Evolutionary conservation across 345 rosid genomes (phyloP), one percentile per base, ranked within the genome.

Genomic region (Eucalyptus regnans): DNA sequence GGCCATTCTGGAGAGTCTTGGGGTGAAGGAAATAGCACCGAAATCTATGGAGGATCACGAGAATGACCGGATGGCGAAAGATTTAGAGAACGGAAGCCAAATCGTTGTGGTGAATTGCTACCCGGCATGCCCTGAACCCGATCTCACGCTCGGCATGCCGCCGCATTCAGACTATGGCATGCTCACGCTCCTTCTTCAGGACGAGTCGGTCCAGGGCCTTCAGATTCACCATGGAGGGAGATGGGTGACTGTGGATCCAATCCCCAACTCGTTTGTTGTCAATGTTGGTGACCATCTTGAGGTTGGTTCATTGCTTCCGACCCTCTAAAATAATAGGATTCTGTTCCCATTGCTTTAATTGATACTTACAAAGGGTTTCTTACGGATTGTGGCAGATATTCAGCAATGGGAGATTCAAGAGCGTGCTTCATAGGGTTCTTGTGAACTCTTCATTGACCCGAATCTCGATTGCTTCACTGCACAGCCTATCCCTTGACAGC

Each of bases 251-350:
- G 91, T 93, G 15, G 87, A 90, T 14, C 92, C 93, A 8, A 76
- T 91, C 20, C 90, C 91, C 50, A 88, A 88, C 29, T 91, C 93
- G 2, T 90, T 91, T 87, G 90, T 93, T 23, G 89, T 91, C 79
- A 93, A 91, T 29, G 87, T 88, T 18, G 94, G 94, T 9, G 94
- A 93, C 87, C 94, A 93, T 87, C 93, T 93, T 41, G 94, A 93
- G 94, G 94, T 91, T 18, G 79, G 48, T 84, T 80, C 48, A 20
- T 43, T 41, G 84, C 48, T 20, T 64, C 16, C 41, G 17, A 62
- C 17, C 37, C 76, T 64, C 41, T 33, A 64, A 64, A 64, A 64
- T 31, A 41, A 76, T 76, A 41, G 48, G 29, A 76, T 76, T 76
- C 48, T 0, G 29, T 76, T 76, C 48, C 48, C 12, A 76, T 41